Percentiles rank a stretch among this genome's conserved stretches.
phyloP scores from a whole-genome alignment of 164 flowering plant species.

The Paratinospora sagittata region DNA sequence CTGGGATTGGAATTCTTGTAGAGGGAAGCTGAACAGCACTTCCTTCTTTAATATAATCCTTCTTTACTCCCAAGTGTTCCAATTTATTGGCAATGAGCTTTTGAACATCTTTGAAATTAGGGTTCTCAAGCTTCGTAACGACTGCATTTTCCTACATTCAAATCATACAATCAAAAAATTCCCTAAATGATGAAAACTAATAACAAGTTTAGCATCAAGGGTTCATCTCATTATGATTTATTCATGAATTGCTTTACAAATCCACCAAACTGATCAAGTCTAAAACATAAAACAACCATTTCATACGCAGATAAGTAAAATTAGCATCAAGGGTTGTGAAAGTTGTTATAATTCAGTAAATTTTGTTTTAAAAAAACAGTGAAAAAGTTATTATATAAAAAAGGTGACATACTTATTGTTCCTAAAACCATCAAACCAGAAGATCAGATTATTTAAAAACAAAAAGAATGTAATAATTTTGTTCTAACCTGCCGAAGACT shows the following conservation, averaged over 20 bases:
- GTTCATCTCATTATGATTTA: neutral
- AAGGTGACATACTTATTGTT: too few relatives aligned
- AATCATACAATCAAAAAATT: conserved; percentile 6
- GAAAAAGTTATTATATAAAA: too few relatives aligned
- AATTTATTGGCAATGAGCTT: conserved; percentile 43
- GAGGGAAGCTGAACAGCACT: conserved; percentile 12
- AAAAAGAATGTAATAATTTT: neutral
- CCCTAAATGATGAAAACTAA: neutral
- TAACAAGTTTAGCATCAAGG: neutral
- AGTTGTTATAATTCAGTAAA: too few relatives aligned
- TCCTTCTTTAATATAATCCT: conserved; percentile 17
- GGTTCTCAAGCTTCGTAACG: conserved; percentile 24
- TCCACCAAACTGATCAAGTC: neutral
- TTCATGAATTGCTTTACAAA: neutral
- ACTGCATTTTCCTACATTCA: conserved; percentile 26
- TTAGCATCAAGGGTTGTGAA: too few relatives aligned
- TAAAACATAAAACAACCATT: neutral
- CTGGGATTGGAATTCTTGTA: conserved; percentile 8
- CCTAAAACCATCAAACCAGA: neutral
- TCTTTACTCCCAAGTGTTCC: conserved; percentile 26
- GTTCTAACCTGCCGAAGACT: conserved; percentile 31
- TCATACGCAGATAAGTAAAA: too few relatives aligned
- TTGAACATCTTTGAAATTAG: conserved; percentile 42
- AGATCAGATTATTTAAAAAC: neutral
- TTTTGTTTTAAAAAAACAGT: too few relatives aligned